Conservation (phyloP, 169 alveolate species). For the Cyclospora cayetanensis region DNA sequence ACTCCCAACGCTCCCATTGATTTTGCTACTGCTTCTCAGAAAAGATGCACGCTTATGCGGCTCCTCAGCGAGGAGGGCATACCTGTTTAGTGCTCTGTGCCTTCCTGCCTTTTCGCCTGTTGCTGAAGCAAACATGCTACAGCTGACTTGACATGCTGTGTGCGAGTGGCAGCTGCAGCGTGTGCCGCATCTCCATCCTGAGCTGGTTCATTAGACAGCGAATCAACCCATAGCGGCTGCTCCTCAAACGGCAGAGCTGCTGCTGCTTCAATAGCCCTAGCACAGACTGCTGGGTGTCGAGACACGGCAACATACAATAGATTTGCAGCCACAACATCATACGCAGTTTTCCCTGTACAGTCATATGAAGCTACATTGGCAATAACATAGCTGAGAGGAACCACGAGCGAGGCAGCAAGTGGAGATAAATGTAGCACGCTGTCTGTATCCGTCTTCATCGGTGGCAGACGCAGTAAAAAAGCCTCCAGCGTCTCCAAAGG, state of each 20-base stretch:
- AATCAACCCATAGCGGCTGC: too few species aligned
- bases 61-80: too few species aligned
- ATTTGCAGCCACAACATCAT: slow-evolving; percentile 24
- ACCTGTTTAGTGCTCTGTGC: too few species aligned
- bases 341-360: background rate
- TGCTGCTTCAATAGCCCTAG: slow-evolving; percentile 2
- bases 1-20: too few species aligned
- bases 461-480: slow-evolving; percentile 30
- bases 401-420: background rate
- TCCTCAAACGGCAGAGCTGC: background rate
- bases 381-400: slow-evolving; percentile 5
- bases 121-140: slow-evolving; percentile 43
- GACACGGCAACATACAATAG: slow-evolving; percentile 47
- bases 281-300: slow-evolving; percentile 8
- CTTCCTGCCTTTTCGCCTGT: too few species aligned
- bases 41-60: too few species aligned
- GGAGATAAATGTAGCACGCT: background rate
- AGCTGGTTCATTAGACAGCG: too few species aligned
- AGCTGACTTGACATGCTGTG: slow-evolving; percentile 46
- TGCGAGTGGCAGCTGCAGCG: slow-evolving; percentile 4
- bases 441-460: background rate
- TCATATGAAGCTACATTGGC: background rate
- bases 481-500: slow-evolving; percentile 46
- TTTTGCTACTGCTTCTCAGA: too few species aligned
- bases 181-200: background rate